Base-by-base conservation (phyloP, 441 rosid species). In the Euphorbia corollata region DNA sequence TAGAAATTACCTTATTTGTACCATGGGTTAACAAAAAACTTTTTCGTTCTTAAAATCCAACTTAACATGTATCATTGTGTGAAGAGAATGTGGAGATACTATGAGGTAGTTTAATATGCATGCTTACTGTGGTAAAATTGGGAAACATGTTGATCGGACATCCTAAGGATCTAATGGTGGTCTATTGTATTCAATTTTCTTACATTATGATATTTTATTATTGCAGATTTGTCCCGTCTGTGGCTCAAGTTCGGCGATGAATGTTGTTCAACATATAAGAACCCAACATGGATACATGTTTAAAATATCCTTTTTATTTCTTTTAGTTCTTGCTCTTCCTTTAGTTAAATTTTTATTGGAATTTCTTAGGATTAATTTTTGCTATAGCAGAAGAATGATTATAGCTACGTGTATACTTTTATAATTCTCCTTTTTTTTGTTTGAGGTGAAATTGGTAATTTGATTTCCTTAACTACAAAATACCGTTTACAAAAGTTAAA, bases 151-250 rank as follows among this genome's bases (percentile, higher is more conserved):
- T 10, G 2, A 13, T 64, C 13, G 18, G 63, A 6, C 23, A 7
- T 53, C 7, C 5, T 45, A 22, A 64, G 23, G 45, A 2, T 5
- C 41, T 39, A 22, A 19, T 36, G 47, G 39, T 55, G 60, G 32
- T 19, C 67, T 67, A 55, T 58, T 59, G 57, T 16, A 19, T 18
- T 24, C 60, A 43, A 36, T 48, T 22, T 69, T 47, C 69, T 67
- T 15, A 47, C 13, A 2, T 45, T 41, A 22, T 22, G 61, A 50
- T 59, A 22, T 18, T 54, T 50, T n/a, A 70, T 64, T 57, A 54
- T 73, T 73, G 59, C 90, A 89, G 98, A 86, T 84, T 0, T 89
- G 96, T 63, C 95, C 96, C 36, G 88, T 89, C 61, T 91, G 95
- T 66, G 68, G 79, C 1, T 79, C 79, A 77, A 86, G 84, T 76